Conservation (phyloP, 1,284 basidiomycete genomes). For the Coriolopsis trogii region DNA sequence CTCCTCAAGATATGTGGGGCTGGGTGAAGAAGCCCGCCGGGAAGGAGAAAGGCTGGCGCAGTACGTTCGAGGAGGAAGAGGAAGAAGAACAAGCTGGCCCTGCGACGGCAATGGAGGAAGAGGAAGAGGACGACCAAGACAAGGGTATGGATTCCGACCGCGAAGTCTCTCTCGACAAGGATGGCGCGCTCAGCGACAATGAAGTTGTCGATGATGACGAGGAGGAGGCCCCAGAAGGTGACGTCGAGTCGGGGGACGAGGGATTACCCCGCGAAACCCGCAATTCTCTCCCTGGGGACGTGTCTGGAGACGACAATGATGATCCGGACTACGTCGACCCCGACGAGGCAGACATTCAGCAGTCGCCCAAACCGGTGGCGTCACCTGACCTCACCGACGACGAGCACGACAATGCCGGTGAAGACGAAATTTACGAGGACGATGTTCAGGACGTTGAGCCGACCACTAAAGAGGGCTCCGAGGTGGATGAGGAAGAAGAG, state of each 20-base stretch:
- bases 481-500: slow-evolving; percentile 31
- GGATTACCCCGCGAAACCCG: slow-evolving; percentile 1
- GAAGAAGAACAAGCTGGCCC: slow-evolving; percentile 55
- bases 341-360: slow-evolving; percentile 14
- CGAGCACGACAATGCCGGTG: slow-evolving; percentile 28
- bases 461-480: slow-evolving; percentile 29
- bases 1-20: slow-evolving; percentile 77
- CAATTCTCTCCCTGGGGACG: slow-evolving; percentile 19
- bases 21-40: slow-evolving; percentile 53
- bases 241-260: slow-evolving; percentile 21
- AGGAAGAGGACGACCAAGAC: slow-evolving; percentile 53
- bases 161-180: slow-evolving; percentile 14
- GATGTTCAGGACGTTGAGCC: slow-evolving; percentile 27
- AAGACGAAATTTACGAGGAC: slow-evolving; percentile 32
- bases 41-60: slow-evolving; percentile 36
- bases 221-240: slow-evolving; percentile 18
- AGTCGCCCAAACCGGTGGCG: slow-evolving; percentile 24
- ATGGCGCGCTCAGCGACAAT: slow-evolving; percentile 21
- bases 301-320: slow-evolving; percentile 34
- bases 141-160: slow-evolving; percentile 19
- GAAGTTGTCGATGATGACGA: slow-evolving; percentile 26
- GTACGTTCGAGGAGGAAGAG: slow-evolving; percentile 52
- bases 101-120: slow-evolving; percentile 64
- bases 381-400: slow-evolving; percentile 31
- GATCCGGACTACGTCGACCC: slow-evolving; percentile 31